phyloP scores from a whole-genome alignment of 768 basidiomycete genomes.

The Glaciozyma martinii region DNA sequence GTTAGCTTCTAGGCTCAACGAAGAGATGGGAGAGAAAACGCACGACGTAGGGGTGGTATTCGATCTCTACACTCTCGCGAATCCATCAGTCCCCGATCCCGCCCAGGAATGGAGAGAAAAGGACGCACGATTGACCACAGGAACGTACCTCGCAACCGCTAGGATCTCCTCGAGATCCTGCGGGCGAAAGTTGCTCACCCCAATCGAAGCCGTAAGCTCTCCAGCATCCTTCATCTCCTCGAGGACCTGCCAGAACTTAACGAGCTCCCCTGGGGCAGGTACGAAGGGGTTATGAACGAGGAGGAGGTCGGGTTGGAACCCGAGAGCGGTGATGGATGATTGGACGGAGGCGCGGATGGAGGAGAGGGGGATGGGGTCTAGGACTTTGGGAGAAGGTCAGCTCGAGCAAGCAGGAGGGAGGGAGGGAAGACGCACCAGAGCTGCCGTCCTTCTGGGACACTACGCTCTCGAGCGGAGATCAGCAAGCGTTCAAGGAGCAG shows the following conservation, averaged over 20 bases:
- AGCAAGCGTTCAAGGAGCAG: too few relatives aligned
- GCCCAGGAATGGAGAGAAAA: not conserved
- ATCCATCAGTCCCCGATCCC: not conserved
- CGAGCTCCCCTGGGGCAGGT: conserved; percentile 24
- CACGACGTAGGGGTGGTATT: conserved; percentile 38
- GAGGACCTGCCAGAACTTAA: conserved; percentile 31
- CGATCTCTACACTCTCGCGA: conserved; percentile 34
- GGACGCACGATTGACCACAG: conserved; percentile 37
- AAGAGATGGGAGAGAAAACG: too few relatives aligned
- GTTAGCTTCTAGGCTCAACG: too few relatives aligned
- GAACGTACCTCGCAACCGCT: conserved; percentile 35
- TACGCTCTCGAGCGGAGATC: not conserved
- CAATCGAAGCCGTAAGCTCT: conserved; percentile 35
- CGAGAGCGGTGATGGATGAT: conserved; percentile 28
- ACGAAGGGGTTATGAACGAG: conserved; percentile 39
- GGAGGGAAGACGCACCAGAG: not conserved
- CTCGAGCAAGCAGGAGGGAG: too few relatives aligned
- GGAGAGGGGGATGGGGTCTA: conserved; percentile 9
- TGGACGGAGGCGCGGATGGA: conserved; percentile 32
- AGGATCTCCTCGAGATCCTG: conserved; percentile 34
- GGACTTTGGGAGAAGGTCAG: not conserved
- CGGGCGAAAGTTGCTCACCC: conserved; percentile 26
- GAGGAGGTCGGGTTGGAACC: conserved; percentile 34
- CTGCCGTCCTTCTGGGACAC: conserved; percentile 1
- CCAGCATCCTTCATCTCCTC: conserved; percentile 36